Percentiles rank a stretch among this genome's conserved stretches.
These are phyloP conservation scores for Mimosa bimucronata DNA, from an alignment of 306 rosid genomes.

Conservation along the genomic window DNA sequence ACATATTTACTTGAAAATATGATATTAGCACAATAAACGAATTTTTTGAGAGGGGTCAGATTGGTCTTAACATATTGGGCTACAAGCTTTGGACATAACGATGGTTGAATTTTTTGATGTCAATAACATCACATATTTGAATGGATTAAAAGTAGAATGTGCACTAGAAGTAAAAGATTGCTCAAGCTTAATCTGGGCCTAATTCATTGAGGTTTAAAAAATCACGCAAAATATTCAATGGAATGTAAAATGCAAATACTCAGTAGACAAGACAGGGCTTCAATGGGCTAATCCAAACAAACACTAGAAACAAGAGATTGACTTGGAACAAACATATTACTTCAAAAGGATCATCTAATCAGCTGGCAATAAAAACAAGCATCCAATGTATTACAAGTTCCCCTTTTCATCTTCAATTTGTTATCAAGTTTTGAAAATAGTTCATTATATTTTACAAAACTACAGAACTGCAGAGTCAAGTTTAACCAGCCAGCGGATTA, in stretches of 20 bases:
- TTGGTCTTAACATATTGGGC: too few species aligned
- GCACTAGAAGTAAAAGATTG: too few species aligned
- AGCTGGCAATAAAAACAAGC: background rate
- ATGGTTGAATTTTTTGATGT: too few species aligned
- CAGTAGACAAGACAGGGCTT: too few species aligned
- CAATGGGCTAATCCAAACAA: too few species aligned
- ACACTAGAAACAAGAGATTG: background rate
- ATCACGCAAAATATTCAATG: background rate
- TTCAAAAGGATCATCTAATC: constrained; percentile 14
- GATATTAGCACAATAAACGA: too few species aligned
- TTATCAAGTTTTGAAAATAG: background rate
- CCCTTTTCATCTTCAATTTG: background rate
- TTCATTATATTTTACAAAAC: background rate
- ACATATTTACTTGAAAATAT: too few species aligned
- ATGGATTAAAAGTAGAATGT: too few species aligned
- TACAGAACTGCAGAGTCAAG: background rate
- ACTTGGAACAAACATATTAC: background rate
- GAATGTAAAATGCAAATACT: background rate
- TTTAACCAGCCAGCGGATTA: constrained; percentile 69
- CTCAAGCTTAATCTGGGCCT: background rate
- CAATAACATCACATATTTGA: too few species aligned
- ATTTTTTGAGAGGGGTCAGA: too few species aligned
- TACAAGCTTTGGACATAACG: too few species aligned
- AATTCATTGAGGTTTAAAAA: background rate
- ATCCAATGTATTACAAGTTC: background rate